These are phyloP conservation scores for Monosporascus sp. DNA, from an alignment of 2,329 filamentous ascomycete species.

Conservation along the genomic window DNA sequence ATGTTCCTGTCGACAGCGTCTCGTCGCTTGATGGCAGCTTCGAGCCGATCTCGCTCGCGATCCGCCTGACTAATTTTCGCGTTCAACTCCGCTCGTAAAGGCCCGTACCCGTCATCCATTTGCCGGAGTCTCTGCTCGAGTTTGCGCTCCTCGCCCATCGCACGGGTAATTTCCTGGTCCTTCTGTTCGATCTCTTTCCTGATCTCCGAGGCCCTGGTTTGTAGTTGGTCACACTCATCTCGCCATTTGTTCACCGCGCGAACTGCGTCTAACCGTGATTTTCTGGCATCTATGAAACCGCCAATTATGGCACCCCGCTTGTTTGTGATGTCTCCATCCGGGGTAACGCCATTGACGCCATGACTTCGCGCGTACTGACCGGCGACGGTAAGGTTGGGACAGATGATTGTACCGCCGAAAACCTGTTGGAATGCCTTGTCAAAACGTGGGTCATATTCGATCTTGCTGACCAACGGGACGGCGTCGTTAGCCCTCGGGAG, in stretches of 20 bases:
- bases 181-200: constrained; percentile 67
- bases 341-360: constrained; percentile 86
- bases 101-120: constrained; percentile 76
- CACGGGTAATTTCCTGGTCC: constrained; percentile 82
- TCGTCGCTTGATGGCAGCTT: constrained; percentile 57
- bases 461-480: constrained; percentile 78
- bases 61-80: constrained; percentile 71
- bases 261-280: constrained; percentile 82
- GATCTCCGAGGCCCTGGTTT: constrained; percentile 59
- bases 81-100: constrained; percentile 70
- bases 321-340: constrained; percentile 90
- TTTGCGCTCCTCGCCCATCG: constrained; percentile 80
- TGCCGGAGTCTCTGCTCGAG: constrained; percentile 72
- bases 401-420: constrained; percentile 92
- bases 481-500: constrained; percentile 84
- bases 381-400: constrained; percentile 81
- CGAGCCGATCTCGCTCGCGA: constrained; percentile 66
- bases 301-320: constrained; percentile 94
- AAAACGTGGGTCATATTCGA: constrained; percentile 70
- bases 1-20: constrained; percentile 71
- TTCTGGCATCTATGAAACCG: constrained; percentile 82
- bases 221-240: constrained; percentile 64
- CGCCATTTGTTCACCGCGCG: constrained; percentile 70
- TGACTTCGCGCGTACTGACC: constrained; percentile 90
- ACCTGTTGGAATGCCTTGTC: constrained; percentile 89